Evolutionary conservation across 331 rosid genomes (phyloP).

Genomic region (Dryas integrifolia): DNA sequence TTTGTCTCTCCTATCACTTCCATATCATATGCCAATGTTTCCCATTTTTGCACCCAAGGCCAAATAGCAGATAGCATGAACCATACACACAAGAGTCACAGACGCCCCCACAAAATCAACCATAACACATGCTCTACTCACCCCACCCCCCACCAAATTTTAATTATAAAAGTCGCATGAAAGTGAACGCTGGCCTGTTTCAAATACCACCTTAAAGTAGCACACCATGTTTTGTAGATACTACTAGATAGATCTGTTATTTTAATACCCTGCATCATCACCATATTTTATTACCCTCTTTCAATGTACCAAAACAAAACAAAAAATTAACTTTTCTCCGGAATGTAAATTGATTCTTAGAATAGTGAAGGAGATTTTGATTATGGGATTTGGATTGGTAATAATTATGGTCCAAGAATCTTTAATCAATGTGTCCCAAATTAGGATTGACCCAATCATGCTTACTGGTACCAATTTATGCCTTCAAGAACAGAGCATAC

Average conservation of each 20-base stretch:
- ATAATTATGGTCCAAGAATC: not conserved
- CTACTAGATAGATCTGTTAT: not conserved
- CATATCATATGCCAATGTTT: constrained; percentile 21
- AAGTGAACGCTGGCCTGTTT: too few relatives aligned
- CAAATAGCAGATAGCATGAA: constrained; percentile 4
- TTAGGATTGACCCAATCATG: constrained; percentile 18
- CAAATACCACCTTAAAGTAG: not conserved
- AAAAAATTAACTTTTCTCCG: too few relatives aligned
- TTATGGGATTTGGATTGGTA: constrained; percentile 1
- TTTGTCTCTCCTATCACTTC: not conserved
- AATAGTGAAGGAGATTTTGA: not conserved
- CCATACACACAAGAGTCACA: not conserved
- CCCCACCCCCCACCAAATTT: too few relatives aligned
- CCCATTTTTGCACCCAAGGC: not conserved
- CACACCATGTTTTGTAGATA: constrained; percentile 1
- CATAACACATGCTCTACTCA: not conserved
- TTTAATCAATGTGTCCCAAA: constrained; percentile 12
- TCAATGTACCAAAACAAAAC: too few relatives aligned
- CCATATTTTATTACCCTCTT: not conserved
- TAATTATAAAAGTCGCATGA: too few relatives aligned
- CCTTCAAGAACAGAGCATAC: not conserved
- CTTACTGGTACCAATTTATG: not conserved
- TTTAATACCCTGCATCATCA: not conserved
- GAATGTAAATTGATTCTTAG: not conserved
- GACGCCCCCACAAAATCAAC: not conserved